Percentiles rank a stretch among this genome's conserved stretches.
These are phyloP conservation scores for Brassica incana DNA, from an alignment of 345 rosid genomes.

Conservation along the genomic window DNA sequence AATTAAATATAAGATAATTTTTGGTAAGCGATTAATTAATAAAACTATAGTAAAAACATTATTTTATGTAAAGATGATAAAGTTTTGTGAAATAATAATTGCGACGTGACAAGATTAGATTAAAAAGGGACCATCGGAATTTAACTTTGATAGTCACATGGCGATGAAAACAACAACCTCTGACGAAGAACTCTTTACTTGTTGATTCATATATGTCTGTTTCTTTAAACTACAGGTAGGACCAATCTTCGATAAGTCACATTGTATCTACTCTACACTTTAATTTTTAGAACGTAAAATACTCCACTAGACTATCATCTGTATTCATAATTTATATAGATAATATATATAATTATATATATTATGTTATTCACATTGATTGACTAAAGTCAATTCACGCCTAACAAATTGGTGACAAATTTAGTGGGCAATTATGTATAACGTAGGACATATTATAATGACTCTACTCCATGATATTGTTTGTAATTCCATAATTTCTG, in stretches of 20 bases:
- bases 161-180: constrained; percentile 35
- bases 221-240: constrained; percentile 42
- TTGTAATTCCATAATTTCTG: not conserved
- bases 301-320: not conserved
- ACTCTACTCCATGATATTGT: constrained; percentile 2
- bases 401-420: constrained; percentile 28
- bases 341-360: not conserved
- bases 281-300: not conserved
- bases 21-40: not conserved
- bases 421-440: constrained; percentile 28
- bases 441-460: constrained; percentile 24
- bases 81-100: constrained; percentile 8
- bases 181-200: constrained; percentile 36
- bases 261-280: constrained; percentile 30
- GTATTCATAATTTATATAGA: not conserved
- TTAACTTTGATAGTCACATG: constrained; percentile 33
- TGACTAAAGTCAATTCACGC: constrained; percentile 33
- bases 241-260: constrained; percentile 40
- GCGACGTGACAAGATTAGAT: constrained; percentile 26
- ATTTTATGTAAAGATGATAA: too few species aligned
- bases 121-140: constrained; percentile 13
- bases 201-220: constrained; percentile 29
- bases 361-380: not conserved
- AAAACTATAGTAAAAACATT: too few species aligned
- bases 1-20: not conserved